Base-by-base conservation (phyloP, 345 rosid genomes). In the Cardamine occulta region DNA sequence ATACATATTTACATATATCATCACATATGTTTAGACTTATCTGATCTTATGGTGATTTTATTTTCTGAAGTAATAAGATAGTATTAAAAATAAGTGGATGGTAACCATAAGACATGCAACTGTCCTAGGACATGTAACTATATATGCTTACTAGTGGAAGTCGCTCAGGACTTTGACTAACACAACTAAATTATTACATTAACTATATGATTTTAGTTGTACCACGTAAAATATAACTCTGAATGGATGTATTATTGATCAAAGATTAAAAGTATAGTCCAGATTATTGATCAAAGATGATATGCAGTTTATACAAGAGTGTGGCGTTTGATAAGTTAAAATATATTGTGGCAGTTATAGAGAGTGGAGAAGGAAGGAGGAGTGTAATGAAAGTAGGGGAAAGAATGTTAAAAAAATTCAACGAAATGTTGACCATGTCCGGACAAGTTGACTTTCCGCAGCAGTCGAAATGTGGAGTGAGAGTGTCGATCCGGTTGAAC, bases 391-490 rank as follows among this genome's bases (percentile, higher is more conserved):
- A 83, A 72, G 81, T 93, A n/a, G 74, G 84, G 2, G 84, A 85
- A 10, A 85, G 96, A 77, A 89, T 93, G 94, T 73, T 87, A 52
- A 88, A 76, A 79, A 75, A 15, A 21, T 91, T 89, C 72, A 82
- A 85, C 60, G 80, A 79, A 28, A 73, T 63, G 15, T 56, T 89
- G 78, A 79, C 75, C 47, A 86, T 85, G 88, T 79, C 96, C 32
- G 84, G 85, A 0, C 84, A 83, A 69, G 14, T 75, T 40, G 88
- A 85, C 74, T 86, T 83, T 63, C 86, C 88, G 9, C 82, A 80
- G 19, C 35, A 74, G 7, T 82, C 85, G 2, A 86, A 84, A 13
- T 74, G 84, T 29, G 97, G 90, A 32, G 87, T 90, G 32, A 78
- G 91, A 39, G 73, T 93, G 18, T 80, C 84, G 4, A 74, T 84